Evolutionary conservation across 352 stramenopile genomes (phyloP).

Genomic region (Phytophthora cryptogea): DNA sequence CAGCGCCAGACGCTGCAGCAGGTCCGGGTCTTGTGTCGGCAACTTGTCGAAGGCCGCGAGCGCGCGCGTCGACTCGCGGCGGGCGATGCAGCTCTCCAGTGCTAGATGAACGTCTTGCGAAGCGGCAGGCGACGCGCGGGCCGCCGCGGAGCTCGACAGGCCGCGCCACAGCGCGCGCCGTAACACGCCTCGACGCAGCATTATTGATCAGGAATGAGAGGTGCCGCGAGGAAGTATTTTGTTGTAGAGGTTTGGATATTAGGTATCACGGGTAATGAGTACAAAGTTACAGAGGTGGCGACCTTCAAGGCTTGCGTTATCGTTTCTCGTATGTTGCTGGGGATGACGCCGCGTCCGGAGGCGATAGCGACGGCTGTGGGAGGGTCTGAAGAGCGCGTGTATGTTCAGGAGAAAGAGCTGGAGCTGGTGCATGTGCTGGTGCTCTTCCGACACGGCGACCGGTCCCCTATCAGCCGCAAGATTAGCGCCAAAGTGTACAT

Average conservation of each 20-base stretch:
- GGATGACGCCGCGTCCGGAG: conserved; percentile 26
- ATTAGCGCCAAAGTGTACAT: conserved; percentile 54
- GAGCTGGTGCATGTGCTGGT: conserved; percentile 67
- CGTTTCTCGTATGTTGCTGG: conserved; percentile 7
- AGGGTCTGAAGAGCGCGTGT: neutral
- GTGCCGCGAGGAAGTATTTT: too few species aligned
- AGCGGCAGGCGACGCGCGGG: conserved; percentile 2
- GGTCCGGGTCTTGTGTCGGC: conserved; percentile 25
- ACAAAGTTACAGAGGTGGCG: neutral
- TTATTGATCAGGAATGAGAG: neutral
- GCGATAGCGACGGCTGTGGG: neutral
- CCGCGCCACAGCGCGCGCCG: conserved; percentile 12
- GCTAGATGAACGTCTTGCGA: conserved; percentile 15
- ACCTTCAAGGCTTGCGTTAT: conserved; percentile 32
- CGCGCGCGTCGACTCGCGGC: conserved; percentile 37
- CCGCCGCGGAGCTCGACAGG: conserved; percentile 14
- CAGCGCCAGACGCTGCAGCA: conserved; percentile 67
- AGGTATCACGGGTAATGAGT: too few species aligned
- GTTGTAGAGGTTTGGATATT: too few species aligned
- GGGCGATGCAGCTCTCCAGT: conserved; percentile 42
- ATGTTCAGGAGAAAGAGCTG: conserved; percentile 27
- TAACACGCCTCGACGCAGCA: conserved; percentile 9
- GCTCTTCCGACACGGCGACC: conserved; percentile 79
- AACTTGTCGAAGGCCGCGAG: conserved; percentile 59
- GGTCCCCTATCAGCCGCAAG: conserved; percentile 70